Percentiles rank a stretch among this genome's conserved stretches.
Evolutionary conservation across 164 flowering plant species (phyloP).

Genomic region (Saururus chinensis): DNA sequence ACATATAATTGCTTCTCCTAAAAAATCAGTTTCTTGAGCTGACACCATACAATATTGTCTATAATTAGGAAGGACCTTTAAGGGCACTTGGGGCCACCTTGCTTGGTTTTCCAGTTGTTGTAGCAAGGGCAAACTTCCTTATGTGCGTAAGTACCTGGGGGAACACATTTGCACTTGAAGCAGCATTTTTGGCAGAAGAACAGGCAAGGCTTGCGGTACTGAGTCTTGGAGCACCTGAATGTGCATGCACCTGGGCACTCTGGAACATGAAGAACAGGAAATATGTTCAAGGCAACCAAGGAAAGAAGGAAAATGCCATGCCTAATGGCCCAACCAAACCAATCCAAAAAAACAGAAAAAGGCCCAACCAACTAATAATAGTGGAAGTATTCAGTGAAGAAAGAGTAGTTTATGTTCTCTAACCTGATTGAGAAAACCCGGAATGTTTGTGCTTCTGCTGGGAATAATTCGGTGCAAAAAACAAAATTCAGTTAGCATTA

Average conservation of each 20-base stretch:
- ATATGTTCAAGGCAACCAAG: background rate
- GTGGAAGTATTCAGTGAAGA: background rate
- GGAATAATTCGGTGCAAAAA: background rate
- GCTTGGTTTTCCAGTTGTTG: constrained; percentile 18
- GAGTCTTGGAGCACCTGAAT: constrained; percentile 11
- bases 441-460: constrained; percentile 4
- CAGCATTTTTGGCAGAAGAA: constrained; percentile 22
- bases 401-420: background rate
- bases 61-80: background rate
- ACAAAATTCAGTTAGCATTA: background rate
- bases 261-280: constrained; percentile 1
- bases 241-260: constrained; percentile 12
- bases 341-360: too few species aligned
- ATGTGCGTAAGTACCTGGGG: constrained; percentile 17
- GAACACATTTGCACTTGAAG: constrained; percentile 16
- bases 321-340: background rate
- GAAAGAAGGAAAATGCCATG: background rate
- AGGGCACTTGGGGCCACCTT: constrained; percentile 20
- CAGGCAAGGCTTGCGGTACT: constrained; percentile 16
- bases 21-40: too few species aligned
- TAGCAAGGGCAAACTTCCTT: constrained; percentile 18
- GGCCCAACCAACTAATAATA: background rate
- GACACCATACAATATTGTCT: too few species aligned
- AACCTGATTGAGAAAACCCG: constrained; percentile 4
- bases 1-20: too few species aligned